phyloP scores from a whole-genome alignment of 2,329 filamentous ascomycete genomes.

The Xylaria sp. region DNA sequence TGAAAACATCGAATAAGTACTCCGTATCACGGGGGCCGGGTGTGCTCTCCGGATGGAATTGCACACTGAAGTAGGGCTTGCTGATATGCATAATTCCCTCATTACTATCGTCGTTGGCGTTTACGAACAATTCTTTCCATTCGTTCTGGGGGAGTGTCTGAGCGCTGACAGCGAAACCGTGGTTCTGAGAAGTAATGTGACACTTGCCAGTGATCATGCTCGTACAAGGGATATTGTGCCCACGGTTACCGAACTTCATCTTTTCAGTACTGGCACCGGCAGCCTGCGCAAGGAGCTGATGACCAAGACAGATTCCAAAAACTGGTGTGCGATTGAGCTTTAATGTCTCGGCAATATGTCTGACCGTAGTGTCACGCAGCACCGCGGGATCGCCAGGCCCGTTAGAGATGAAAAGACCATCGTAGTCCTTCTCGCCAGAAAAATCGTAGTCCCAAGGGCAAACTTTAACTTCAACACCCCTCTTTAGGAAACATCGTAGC shows the following conservation, averaged over 20 bases:
- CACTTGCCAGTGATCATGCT: constrained; percentile 95
- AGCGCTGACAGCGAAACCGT: constrained; percentile 93
- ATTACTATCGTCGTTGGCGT: constrained; percentile 97
- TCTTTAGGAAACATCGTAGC: constrained; percentile 87
- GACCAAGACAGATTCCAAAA: constrained; percentile 95
- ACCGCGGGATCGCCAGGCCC: constrained; percentile 94
- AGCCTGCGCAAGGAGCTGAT: constrained; percentile 90
- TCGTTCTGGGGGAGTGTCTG: constrained; percentile 73
- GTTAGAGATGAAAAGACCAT: constrained; percentile 98
- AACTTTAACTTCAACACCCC: constrained; percentile 92
- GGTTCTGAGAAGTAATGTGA: constrained; percentile 99
- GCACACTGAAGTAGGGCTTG: constrained; percentile 97
- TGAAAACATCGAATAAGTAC: constrained; percentile 96
- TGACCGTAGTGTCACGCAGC: constrained; percentile 77
- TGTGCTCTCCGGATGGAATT: constrained; percentile 98
- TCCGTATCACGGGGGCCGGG: constrained; percentile 96
- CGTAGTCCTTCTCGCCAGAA: constrained; percentile 83
- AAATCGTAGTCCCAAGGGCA: constrained; percentile 98
- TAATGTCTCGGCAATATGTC: constrained; percentile 81
- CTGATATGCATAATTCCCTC: constrained; percentile 91
- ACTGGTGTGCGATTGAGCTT: constrained; percentile 84
- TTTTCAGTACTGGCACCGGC: constrained; percentile 87
- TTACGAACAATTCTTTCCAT: constrained; percentile 96
- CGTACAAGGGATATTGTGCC: constrained; percentile 98
- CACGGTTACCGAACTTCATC: constrained; percentile 99